phyloP scores from a whole-genome alignment of 2,329 filamentous ascomycete species.

The Alternaria longipes region DNA sequence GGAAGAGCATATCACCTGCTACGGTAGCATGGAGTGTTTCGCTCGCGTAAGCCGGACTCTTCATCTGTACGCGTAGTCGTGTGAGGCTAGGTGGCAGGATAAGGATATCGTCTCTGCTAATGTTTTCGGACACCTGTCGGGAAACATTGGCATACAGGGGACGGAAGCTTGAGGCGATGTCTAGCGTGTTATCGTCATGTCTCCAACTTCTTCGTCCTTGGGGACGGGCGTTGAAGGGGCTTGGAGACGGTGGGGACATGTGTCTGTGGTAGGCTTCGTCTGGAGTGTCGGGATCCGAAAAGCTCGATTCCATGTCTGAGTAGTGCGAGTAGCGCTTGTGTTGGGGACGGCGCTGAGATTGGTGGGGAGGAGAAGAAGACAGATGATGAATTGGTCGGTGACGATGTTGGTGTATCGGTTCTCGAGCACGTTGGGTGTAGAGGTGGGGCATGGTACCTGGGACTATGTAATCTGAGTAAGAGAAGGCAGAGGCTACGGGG shows the following conservation, averaged over 20 bases:
- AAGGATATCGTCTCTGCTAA: slow-evolving; percentile 5
- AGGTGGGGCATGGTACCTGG: not conserved
- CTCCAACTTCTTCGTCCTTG: not conserved
- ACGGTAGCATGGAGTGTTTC: slow-evolving; percentile 15
- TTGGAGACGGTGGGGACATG: not conserved
- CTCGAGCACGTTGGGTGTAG: not conserved
- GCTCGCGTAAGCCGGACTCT: not conserved
- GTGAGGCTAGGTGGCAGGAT: slow-evolving; percentile 17
- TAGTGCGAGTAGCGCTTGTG: not conserved
- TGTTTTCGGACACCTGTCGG: not conserved
- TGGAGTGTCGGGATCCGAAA: not conserved
- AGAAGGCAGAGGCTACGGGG: slow-evolving; percentile 1
- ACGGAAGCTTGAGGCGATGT: not conserved
- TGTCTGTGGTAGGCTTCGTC: not conserved
- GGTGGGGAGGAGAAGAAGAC: not conserved
- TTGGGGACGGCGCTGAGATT: not conserved
- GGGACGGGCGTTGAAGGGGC: not conserved
- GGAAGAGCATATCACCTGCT: slow-evolving; percentile 21
- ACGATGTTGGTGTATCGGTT: not conserved
- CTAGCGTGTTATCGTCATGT: not conserved
- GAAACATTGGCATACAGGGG: not conserved
- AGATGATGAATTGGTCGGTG: not conserved
- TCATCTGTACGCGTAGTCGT: slow-evolving; percentile 11
- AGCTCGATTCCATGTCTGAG: not conserved
- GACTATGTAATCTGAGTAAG: slow-evolving; percentile 2